Conservation (phyloP, 2,329 filamentous ascomycete genomes). For the Alternaria sp. region DNA sequence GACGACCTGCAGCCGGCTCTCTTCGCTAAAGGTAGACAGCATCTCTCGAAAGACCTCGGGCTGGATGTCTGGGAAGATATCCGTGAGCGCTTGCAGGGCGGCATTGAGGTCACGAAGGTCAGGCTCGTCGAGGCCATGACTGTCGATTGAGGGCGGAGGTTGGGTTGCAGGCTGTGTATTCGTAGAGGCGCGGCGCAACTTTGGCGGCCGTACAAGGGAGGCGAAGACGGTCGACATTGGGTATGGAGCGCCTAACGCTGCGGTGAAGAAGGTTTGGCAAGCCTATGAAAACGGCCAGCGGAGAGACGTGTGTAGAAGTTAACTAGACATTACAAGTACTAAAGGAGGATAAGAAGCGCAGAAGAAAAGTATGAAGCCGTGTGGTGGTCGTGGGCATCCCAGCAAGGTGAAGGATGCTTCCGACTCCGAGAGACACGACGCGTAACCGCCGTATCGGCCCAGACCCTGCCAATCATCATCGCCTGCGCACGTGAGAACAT, state of each 20-base stretch:
- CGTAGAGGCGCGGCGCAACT: constrained; percentile 28
- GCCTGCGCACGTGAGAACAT: constrained; percentile 22
- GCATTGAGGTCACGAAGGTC: constrained; percentile 75
- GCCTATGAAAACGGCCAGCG: constrained; percentile 14
- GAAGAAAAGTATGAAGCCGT: constrained; percentile 3
- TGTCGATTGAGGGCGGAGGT: constrained; percentile 11
- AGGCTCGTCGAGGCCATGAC: constrained; percentile 58
- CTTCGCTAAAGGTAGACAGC: constrained; percentile 75
- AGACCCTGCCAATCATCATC: constrained; percentile 20
- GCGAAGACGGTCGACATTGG: constrained; percentile 50
- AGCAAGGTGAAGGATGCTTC: constrained; percentile 9
- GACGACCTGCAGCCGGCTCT: constrained; percentile 78
- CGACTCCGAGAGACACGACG: constrained; percentile 19
- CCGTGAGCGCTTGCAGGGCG: constrained; percentile 71
- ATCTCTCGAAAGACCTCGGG: constrained; percentile 84
- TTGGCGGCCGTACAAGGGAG: constrained; percentile 45
- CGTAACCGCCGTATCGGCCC: constrained; percentile 17
- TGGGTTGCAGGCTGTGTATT: constrained; percentile 18
- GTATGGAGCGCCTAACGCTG: constrained; percentile 20
- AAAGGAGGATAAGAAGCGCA: constrained; percentile 10
- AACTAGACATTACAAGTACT: constrained; percentile 28
- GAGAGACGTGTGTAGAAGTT: constrained; percentile 3
- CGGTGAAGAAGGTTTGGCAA: constrained; percentile 5
- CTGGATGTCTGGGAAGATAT: constrained; percentile 81
- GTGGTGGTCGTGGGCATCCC: constrained; percentile 7